phyloP scores from a whole-genome alignment of 768 basidiomycete genomes.

The Clathrus columnatus region DNA sequence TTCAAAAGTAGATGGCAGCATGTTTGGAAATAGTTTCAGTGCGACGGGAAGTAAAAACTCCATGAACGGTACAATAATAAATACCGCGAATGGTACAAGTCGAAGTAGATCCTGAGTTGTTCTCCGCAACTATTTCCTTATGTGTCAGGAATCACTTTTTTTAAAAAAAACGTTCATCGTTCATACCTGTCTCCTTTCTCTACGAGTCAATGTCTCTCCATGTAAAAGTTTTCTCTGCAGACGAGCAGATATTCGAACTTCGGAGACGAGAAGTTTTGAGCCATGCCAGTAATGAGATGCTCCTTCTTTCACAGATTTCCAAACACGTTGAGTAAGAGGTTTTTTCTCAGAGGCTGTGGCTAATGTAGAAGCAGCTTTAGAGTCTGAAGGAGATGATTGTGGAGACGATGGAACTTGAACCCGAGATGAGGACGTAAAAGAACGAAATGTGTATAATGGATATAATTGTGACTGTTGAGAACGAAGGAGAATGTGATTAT shows the following conservation, averaged over 20 bases:
- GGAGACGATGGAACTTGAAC: not conserved
- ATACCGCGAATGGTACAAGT: conserved; percentile 90
- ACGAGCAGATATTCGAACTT: conserved; percentile 82
- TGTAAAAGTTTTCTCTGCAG: conserved; percentile 90
- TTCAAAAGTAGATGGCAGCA: conserved; percentile 97
- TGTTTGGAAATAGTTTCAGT: conserved; percentile 94
- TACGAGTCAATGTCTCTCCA: conserved; percentile 82
- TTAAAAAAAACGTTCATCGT: not conserved
- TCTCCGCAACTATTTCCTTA: conserved; percentile 63
- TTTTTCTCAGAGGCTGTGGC: conserved; percentile 17
- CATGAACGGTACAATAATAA: conserved; percentile 97
- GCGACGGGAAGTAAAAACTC: conserved; percentile 93
- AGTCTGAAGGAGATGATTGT: not conserved
- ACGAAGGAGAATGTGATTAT: not conserved
- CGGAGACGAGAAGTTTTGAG: conserved; percentile 85
- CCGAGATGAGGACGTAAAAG: not conserved
- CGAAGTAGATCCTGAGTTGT: conserved; percentile 91
- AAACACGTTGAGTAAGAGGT: conserved; percentile 52
- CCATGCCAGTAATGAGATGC: conserved; percentile 97
- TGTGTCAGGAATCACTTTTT: not conserved
- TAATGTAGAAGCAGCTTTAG: conserved; percentile 7
- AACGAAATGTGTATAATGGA: not conserved
- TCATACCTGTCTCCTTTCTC: conserved; percentile 85
- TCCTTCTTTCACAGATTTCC: conserved; percentile 95
- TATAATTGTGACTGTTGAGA: not conserved